Base-by-base conservation (phyloP, 176 grass and related monocot genomes). In the Phyllostachys edulis region DNA sequence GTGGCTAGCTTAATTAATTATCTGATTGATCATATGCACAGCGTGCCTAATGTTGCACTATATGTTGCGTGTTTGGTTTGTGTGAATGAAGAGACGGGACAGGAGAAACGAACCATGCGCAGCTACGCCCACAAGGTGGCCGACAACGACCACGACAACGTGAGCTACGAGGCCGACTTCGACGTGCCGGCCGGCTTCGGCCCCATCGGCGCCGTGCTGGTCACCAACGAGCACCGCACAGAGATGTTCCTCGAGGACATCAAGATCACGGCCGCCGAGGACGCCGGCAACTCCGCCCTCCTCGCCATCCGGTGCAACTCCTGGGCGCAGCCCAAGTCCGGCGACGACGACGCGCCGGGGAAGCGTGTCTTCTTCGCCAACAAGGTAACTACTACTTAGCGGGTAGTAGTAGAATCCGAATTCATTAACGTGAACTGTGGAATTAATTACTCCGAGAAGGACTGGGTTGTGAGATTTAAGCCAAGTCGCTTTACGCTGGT, bases 361-460 rank as follows among this genome's bases (percentile, higher is more conserved):
- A 94, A 90, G 82, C 91, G 90, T 55, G 66, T 93, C 63, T 97
- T 97, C 92, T 97, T 97, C 85, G 88, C 61, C 36, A 90, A 90
- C 90, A 92, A 97, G 95, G 95, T 90, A 90, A 77, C 0, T 1
- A 52, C 16, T n/a, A n/a, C 18, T 7, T 3, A 47, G 45, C 41
- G 9, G 8, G 11, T 47, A 13, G 10, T 47, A 13, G 45, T 4
- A 15, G 38, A 49, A 49, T 49, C 46, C 13, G 2, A 49, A 15
- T 9, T 44, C 7, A 44, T 15, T 7, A 6, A 52, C 15, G 16
- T 52, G 16, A 52, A 29, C 29, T 1, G 29, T 29, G 5, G 50
- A 52, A 52, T 52, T 52, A 52, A 17, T 52, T 52, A 52, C 50
- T 2, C 50, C 50, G 5, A 52, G 15, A 2, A 16, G 18, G 49